Base-by-base conservation (phyloP, 2,329 filamentous ascomycete species). In the Sordariomycetes sp. region DNA sequence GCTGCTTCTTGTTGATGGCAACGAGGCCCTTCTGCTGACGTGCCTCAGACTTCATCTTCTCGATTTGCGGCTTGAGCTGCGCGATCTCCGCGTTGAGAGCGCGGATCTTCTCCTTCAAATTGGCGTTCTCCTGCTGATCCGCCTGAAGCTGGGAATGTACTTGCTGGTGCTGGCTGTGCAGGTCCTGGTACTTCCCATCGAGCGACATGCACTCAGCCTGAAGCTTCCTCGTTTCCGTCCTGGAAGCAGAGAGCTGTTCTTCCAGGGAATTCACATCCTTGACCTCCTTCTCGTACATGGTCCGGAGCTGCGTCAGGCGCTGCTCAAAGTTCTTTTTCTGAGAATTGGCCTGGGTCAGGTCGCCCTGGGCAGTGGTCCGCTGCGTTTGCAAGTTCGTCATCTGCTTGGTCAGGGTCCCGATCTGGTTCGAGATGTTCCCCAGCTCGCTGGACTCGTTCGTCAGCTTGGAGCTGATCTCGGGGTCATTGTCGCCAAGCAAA, bases 1-100 rank as follows among this genome's bases (percentile, higher is more conserved):
- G 77, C 73, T 99, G 94, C 76, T 99, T 99, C 79, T 95, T 97
- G 75, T 97, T 97, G 74, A 99, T 99, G 51, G 94, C 92, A 34
- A 96, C 93, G 63, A 97, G 79, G 20, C 94, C 94, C 75, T 96
- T 97, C 68, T 97, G 92, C 71, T 97, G 94, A 50, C 94, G 86
- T 28, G 91, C 91, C 65, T 97, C 91, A 14, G 88, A 90, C 70
- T 89, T 91, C 65, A 96, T 80, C 76, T 97, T 97, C 70, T 99
- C 94, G 57, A 99, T 84, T 64, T 93, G 87, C 35, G 92, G 91
- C 71, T 91, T 95, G 48, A 97, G 76, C 71, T 91, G 87, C 20
- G 83, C 80, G 64, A 96, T 86, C 71, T 96, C 90, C 14, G 83
- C 79, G 67, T 96, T 99, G 50, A 90, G 81, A 57, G 86, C 80